Conservation (phyloP, 179 eudicot genomes). For the Patellifolia procumbens region DNA sequence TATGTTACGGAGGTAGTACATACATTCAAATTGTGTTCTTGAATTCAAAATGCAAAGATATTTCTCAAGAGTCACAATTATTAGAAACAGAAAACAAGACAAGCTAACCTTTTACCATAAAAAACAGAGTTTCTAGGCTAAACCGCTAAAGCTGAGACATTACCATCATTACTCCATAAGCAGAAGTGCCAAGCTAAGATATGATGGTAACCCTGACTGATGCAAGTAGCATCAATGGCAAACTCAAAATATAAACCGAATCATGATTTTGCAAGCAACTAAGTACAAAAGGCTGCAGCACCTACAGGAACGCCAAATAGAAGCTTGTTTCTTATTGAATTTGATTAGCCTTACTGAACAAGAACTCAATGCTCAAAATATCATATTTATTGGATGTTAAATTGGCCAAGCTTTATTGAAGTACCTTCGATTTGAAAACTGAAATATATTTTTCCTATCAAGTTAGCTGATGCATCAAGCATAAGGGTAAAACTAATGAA, state of each 20-base stretch:
- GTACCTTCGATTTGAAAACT: background rate
- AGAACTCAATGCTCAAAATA: background rate
- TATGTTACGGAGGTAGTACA: no score
- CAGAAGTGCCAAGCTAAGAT: background rate
- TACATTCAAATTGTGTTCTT: background rate
- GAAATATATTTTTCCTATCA: background rate
- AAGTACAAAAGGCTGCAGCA: background rate
- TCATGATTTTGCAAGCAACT: background rate
- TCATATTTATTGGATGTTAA: background rate
- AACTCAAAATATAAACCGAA: background rate
- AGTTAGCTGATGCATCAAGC: background rate
- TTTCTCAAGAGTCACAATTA: background rate
- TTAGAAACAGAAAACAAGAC: background rate
- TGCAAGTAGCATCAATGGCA: background rate
- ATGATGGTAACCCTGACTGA: background rate
- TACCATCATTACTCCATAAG: background rate
- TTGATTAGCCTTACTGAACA: background rate
- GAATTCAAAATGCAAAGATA: background rate
- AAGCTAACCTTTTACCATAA: background rate
- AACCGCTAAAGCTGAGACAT: background rate
- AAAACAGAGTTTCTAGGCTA: background rate
- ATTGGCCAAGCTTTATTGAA: background rate
- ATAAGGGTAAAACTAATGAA: background rate
- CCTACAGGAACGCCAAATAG: background rate
- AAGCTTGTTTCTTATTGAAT: background rate